phyloP scores from a whole-genome alignment of 106 monocot genomes.

The Apostasia ramifera region DNA sequence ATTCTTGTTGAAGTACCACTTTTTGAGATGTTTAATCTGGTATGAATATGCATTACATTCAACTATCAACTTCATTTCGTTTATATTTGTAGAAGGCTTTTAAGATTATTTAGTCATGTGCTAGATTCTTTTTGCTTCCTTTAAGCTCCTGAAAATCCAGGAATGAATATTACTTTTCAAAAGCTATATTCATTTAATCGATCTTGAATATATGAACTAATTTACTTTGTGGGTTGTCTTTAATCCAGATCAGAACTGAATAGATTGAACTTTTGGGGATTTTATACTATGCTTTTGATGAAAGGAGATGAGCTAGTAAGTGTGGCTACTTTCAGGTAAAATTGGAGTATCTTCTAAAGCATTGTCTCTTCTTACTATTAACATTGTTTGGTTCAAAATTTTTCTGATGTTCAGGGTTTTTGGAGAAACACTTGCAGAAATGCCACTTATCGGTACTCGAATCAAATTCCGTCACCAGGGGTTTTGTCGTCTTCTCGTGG shows the following conservation, averaged over 20 bases:
- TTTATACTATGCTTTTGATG: constrained; percentile 61
- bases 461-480: constrained; percentile 34
- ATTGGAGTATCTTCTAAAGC: not conserved
- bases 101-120: too few species aligned
- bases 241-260: constrained; percentile 44
- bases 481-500: constrained; percentile 58
- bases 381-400: not conserved
- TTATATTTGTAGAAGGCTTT: too few species aligned
- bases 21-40: too few species aligned
- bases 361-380: too few species aligned
- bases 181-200: too few species aligned
- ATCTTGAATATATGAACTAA: too few species aligned
- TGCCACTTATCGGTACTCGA: constrained; percentile 56
- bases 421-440: constrained; percentile 51
- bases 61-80: too few species aligned
- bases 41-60: too few species aligned
- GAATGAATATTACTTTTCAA: too few species aligned
- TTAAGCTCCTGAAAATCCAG: too few species aligned
- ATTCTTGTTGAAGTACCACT: too few species aligned
- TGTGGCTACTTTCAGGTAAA: constrained; percentile 61
- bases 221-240: not conserved
- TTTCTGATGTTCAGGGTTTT: constrained; percentile 23
- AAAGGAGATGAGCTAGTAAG: constrained; percentile 47
- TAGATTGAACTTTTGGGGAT: constrained; percentile 57
- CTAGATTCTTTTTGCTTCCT: too few species aligned